phyloP scores from a whole-genome alignment of 176 grass and related monocot species.

The Otatea glauca region DNA sequence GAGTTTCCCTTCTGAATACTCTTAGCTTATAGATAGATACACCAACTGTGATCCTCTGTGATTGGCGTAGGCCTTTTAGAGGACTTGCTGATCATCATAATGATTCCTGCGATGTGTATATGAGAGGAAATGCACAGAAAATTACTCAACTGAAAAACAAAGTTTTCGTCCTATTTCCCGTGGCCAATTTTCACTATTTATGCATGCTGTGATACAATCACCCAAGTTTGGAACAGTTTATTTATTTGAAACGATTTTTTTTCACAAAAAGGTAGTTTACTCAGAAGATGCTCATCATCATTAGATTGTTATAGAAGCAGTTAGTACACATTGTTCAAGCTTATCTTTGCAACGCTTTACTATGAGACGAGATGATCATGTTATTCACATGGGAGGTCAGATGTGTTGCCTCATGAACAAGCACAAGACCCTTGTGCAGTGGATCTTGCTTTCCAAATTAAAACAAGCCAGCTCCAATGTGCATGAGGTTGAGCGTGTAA shows the following conservation, averaged over 20 bases:
- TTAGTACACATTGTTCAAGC: neutral
- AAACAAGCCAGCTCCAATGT: neutral
- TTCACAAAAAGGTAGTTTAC: neutral
- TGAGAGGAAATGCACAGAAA: too few relatives aligned
- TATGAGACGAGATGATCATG: neutral
- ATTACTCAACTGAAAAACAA: too few relatives aligned
- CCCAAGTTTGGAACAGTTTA: neutral
- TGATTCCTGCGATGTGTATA: too few relatives aligned
- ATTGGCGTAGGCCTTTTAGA: slow-evolving; percentile 32
- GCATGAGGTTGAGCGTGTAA: neutral
- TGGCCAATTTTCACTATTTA: too few relatives aligned
- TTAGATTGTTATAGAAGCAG: neutral
- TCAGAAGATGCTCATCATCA: neutral
- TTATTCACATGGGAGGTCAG: slow-evolving; percentile 25
- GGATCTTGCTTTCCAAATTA: slow-evolving; percentile 7
- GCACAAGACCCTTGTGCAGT: slow-evolving; percentile 20
- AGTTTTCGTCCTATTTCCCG: too few relatives aligned
- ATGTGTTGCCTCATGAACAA: slow-evolving; percentile 24
- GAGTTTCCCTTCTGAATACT: slow-evolving; percentile 43
- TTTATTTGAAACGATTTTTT: too few relatives aligned
- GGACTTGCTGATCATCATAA: slow-evolving; percentile 2
- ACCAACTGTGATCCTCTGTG: neutral
- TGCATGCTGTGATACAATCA: neutral
- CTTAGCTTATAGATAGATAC: slow-evolving; percentile 31
- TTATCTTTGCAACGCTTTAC: neutral